Evolutionary conservation across 352 stramenopile genomes (phyloP), one percentile per base, ranked within the genome.

Genomic region (Plasmopara muralis): DNA sequence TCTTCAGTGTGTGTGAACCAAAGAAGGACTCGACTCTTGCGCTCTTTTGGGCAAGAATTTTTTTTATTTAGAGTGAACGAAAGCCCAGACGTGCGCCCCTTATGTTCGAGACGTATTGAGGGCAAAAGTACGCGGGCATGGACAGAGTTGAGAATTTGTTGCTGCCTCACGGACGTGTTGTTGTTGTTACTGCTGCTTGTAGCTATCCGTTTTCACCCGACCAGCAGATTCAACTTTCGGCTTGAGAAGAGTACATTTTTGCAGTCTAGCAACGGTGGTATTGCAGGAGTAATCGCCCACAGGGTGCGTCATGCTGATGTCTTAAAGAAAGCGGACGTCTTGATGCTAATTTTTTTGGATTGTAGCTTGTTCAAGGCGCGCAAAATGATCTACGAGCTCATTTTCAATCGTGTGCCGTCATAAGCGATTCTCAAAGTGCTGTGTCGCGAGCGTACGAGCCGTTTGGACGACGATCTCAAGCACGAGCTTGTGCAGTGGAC

Each of bases 231-330:
- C 76, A 92, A 54, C 53, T 93, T 47, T 84, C 88, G 5, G 97
- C 98, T 56, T 99, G 97, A 96, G 96, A 99, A 74, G 71, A 96
- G 9, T 99, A 98, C 74, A 98, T 99, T 72, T 71, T n/a, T n/a
- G 64, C 38, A 85, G 85, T 57, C 68, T 99, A 12, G 93, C 96
- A 15, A 85, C 73, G 47, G 89, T 98, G 30, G 96, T 99, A 46
- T 77, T 94, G 8, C 74, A 88, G 33, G 95, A 99, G 41, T 96
- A 99, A 75, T 97, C 76, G 53, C 97, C 97, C 5, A 85, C 89
- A 51, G 72, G 71, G 70, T 89, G 76, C 35, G 74, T 59, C 8
- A 15, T 37, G 39, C 20, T 25, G 18, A 16, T 12, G n/a, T n/a
- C 34, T 43, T 4, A 18, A n/a, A n/a, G 12, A 13, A n/a, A 10